Conservation (phyloP, 768 basidiomycete species). For the Phylloporus sp. region DNA sequence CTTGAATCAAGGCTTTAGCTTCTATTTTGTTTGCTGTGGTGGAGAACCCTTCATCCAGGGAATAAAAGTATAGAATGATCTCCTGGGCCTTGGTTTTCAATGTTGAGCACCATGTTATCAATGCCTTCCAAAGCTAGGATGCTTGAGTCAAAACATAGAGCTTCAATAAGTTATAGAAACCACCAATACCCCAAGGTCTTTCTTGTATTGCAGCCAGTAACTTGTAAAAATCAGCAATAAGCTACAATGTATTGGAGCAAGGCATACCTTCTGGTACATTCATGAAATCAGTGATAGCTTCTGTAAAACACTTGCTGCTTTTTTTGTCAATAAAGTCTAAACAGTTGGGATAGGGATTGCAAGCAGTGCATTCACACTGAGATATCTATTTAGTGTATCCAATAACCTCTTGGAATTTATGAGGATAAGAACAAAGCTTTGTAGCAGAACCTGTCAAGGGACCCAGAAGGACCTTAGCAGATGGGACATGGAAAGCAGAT, state of each 20-base stretch:
- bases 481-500: too few relatives aligned
- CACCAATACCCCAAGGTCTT: neutral
- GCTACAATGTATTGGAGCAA: neutral
- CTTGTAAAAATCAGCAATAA: neutral
- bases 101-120: too few relatives aligned
- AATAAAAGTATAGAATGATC: too few relatives aligned
- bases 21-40: too few relatives aligned
- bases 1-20: too few relatives aligned
- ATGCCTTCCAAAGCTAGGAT: too few relatives aligned
- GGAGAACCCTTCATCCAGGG: too few relatives aligned
- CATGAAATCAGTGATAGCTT: neutral
- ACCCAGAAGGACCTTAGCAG: neutral
- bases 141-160: neutral
- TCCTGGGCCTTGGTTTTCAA: too few relatives aligned
- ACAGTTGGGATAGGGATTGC: neutral
- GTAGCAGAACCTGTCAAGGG: neutral
- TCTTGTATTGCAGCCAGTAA: neutral
- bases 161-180: neutral
- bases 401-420: slow-evolving; percentile 1
- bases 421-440: neutral
- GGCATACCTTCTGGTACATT: neutral
- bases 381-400: neutral
- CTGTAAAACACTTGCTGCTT: neutral
- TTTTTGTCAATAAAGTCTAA: neutral
- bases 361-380: neutral